Evolutionary conservation across 2,329 filamentous ascomycete species (phyloP), one percentile per base, ranked within the genome.

Genomic region (Trichoderma semiorbis): DNA sequence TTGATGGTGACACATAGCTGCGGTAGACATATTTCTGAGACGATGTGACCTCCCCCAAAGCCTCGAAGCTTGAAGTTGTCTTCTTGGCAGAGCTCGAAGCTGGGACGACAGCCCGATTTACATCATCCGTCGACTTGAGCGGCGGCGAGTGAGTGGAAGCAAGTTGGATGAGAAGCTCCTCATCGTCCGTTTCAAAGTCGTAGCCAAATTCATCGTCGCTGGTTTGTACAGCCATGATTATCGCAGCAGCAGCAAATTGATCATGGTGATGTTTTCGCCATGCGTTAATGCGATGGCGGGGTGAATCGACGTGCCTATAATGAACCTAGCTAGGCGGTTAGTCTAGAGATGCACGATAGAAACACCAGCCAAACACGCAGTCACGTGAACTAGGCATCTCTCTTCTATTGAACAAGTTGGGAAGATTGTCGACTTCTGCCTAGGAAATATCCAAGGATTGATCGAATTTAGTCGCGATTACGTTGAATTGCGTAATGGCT

Each of bases 131-230:
- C 5, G 64, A 30, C 16, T 67, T 73, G 61, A 26, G 60, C 39
- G 36, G 28, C 43, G 36, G 53, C 55, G 70, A 47, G 39, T 73
- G 72, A 39, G 77, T 72, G 16, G 78, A 75, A 60, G 77, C 77
- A 50, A 84, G 76, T 64, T 81, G 72, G 67, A 79, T 75, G 18
- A 86, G 75, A 58, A 83, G 73, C 53, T 82, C 75, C 72, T 87
- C 85, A 34, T 87, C 85, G 32, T 87, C 85, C 1, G 78, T 74
- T 3, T 84, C 83, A 57, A 86, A 79, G 74, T 86, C 83, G 75
- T 84, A 86, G 71, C 80, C 83, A 77, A 84, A 86, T 57, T 86
- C 83, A 74, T 79, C 81, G 73, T 84, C 82, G 73, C 77, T 80
- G 73, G 82, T 80, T 71, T 69, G 70, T 47, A 72, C 73, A 18